Evolutionary conservation across 1,139 yeast genomes (phyloP).

Genomic region (Hanseniaspora gamundiae): DNA sequence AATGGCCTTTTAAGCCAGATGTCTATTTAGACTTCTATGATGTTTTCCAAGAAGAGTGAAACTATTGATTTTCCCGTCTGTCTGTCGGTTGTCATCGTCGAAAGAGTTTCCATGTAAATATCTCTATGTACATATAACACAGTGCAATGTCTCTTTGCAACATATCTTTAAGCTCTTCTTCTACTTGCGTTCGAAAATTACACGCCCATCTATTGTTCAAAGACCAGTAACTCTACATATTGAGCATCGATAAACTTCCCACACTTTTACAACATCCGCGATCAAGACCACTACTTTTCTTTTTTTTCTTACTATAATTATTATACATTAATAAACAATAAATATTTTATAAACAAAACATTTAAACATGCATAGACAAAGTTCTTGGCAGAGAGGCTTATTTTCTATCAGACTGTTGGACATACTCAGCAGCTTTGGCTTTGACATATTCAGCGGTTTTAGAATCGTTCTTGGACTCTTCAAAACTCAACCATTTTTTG

Average conservation of each 20-base stretch:
- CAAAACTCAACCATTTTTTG: slow-evolving; percentile 79
- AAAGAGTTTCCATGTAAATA: background rate
- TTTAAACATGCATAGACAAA: background rate
- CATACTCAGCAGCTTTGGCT: slow-evolving; percentile 82
- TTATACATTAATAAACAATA: background rate
- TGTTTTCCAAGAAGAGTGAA: slow-evolving; percentile 14
- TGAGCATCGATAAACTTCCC: too few species aligned
- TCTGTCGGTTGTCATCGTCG: too few species aligned
- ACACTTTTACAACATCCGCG: too few species aligned
- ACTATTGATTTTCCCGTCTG: too few species aligned
- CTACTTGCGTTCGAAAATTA: too few species aligned
- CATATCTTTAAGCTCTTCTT: too few species aligned
- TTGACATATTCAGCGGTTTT: slow-evolving; percentile 74
- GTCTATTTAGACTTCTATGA: slow-evolving; percentile 21
- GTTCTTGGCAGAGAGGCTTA: background rate
- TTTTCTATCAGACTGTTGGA: slow-evolving; percentile 16
- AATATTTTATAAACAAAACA: background rate
- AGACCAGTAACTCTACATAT: too few species aligned
- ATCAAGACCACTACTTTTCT: background rate
- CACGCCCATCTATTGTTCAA: too few species aligned
- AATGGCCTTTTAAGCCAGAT: slow-evolving; percentile 86
- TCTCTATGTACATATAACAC: too few species aligned
- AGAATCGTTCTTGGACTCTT: slow-evolving; percentile 56
- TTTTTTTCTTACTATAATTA: slow-evolving; percentile 1
- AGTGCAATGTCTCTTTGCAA: too few species aligned